phyloP scores from a whole-genome alignment of 2,329 filamentous ascomycete species.

The Huntiella decipiens region DNA sequence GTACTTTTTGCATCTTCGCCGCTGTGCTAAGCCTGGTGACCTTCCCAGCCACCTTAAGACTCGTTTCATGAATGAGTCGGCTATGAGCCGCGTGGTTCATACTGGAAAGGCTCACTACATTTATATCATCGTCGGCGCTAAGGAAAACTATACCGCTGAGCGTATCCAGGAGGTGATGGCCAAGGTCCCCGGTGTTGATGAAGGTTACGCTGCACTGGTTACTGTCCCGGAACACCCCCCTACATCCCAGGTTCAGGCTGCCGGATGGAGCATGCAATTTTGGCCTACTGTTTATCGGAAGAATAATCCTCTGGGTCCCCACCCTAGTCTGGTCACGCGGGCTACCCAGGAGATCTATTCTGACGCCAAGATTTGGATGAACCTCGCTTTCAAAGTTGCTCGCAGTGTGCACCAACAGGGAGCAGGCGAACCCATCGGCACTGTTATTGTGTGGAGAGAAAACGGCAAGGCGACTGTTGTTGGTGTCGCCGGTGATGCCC shows the following conservation, averaged over 20 bases:
- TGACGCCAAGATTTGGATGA: conserved; percentile 48
- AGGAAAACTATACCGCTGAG: conserved; percentile 20
- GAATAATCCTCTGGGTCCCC: conserved; percentile 70
- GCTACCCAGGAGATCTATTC: conserved; percentile 49
- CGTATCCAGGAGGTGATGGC: conserved; percentile 19
- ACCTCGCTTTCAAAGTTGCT: conserved; percentile 45
- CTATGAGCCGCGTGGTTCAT: conserved; percentile 34
- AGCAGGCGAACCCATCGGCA: conserved; percentile 51
- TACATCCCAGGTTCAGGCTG: conserved; percentile 56
- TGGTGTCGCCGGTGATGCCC: conserved; percentile 57
- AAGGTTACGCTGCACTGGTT: conserved; percentile 40
- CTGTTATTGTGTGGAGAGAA: conserved; percentile 52
- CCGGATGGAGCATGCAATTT: conserved; percentile 54
- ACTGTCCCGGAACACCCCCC: conserved; percentile 56
- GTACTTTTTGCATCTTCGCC: conserved; percentile 51
- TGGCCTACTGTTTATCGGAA: conserved; percentile 78
- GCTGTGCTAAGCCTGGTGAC: conserved; percentile 53
- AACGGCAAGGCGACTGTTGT: conserved; percentile 37
- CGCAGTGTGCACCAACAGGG: conserved; percentile 35
- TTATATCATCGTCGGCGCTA: conserved; percentile 32
- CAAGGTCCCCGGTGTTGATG: conserved; percentile 22
- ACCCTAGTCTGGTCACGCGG: conserved; percentile 54
- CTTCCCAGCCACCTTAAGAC: conserved; percentile 47
- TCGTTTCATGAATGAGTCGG: conserved; percentile 39
- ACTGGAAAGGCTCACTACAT: conserved; percentile 41